Evolutionary conservation across 495 filamentous ascomycete species (phyloP), one percentile per base, ranked within the genome.

Genomic region (Aeminium ludgeri): DNA sequence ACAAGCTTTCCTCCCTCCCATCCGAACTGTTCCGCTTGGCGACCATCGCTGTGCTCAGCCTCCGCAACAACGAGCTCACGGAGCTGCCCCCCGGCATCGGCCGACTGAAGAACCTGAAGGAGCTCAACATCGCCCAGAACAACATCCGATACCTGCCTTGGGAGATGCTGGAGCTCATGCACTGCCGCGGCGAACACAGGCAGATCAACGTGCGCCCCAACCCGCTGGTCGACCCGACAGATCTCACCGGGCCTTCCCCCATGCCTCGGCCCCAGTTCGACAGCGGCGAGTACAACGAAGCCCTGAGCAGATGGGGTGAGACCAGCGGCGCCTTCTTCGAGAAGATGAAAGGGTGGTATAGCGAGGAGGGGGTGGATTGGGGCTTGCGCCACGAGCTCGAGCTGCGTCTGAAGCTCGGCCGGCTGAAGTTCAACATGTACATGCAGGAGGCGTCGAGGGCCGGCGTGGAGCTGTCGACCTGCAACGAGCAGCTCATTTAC

Each of bases 111-210:
- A 72, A 74, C 31, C 60, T 92, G 4, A 58, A 67, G 49, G 68
- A 74, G 23, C 64, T 89, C 6, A 86, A 86, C 40, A 43, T 92
- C 11, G 69, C 76, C 5, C 66, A 78, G 33, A 89, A 89, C 47
- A 51, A 57, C n/a, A 64, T 92, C 7, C 61, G 61, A 4, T 73
- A 59, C 39, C 68, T 92, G 5, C 84, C 84, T 0, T 79, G 66
- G 56, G 82, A 86, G 50, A 55, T 87, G 0, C 61, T 85, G 1
- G 60, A 63, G 38, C 58, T 85, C 2, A 55, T 85, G 30, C 57
- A 60, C 23, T 56, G 61, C 13, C 59, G 57, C 6, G 62, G 44
- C 30, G 46, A 64, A 25, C 39, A 69, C 27, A 62, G 60, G 31
- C 60, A 63, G 30, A 50, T 74, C n/a, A 62, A 45, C 2, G 55